These are phyloP conservation scores for Globisporangium mamillatum DNA, from an alignment of 352 stramenopile genomes.

Conservation along the genomic window DNA sequence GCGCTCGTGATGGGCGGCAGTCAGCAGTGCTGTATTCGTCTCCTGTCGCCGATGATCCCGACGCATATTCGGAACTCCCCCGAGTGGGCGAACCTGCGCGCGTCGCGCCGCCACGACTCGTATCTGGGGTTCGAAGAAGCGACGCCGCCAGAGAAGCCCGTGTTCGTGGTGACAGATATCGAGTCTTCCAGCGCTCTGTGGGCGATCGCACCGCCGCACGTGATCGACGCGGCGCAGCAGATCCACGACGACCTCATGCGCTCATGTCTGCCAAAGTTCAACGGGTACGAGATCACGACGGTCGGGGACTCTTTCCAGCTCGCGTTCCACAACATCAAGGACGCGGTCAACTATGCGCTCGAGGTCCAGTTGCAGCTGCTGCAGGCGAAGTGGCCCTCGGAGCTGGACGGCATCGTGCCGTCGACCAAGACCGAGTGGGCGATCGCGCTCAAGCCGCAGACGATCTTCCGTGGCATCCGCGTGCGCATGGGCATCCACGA, in stretches of 20 bases:
- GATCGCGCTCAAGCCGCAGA: constrained; percentile 38
- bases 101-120: constrained; percentile 26
- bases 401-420: constrained; percentile 45
- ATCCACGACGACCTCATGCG: constrained; percentile 67
- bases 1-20: constrained; percentile 67
- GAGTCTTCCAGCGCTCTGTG: constrained; percentile 73
- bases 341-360: constrained; percentile 66
- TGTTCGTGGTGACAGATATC: constrained; percentile 82
- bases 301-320: constrained; percentile 71
- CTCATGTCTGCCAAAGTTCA: constrained; percentile 41
- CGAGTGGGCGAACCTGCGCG: constrained; percentile 30
- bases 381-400: constrained; percentile 56
- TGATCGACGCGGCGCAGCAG: constrained; percentile 61
- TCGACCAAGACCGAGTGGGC: constrained; percentile 56
- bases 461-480: constrained; percentile 60
- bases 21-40: constrained; percentile 56
- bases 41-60: constrained; percentile 50
- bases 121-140: constrained; percentile 31
- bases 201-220: constrained; percentile 41
- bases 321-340: constrained; percentile 58
- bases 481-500: constrained; percentile 83
- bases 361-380: constrained; percentile 61
- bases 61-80: constrained; percentile 52
- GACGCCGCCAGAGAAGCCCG: constrained; percentile 34
- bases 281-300: constrained; percentile 78